Base-by-base conservation (phyloP, 495 filamentous ascomycete species). In the Lepraria neglecta region DNA sequence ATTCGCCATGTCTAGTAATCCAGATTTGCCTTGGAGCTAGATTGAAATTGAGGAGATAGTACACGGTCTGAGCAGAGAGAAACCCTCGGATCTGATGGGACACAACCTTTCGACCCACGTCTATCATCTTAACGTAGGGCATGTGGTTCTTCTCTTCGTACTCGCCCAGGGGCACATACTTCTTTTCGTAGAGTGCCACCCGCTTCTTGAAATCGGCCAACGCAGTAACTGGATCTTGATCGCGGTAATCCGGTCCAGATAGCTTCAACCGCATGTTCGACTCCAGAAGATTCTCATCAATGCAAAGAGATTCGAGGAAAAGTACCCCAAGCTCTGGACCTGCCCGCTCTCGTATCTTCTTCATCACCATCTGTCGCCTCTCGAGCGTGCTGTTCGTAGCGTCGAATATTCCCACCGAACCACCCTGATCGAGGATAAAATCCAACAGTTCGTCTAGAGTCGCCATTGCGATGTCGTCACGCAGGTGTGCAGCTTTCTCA, bases 221-320 rank as follows among this genome's bases (percentile, higher is more conserved):
- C 0, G 94, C 89, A 62, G 82, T 82, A 42, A 82, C 73, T 1
- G 94, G 92, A 71, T 98, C 94, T 69, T 95, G 91, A 64, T 87
- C 89, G 67, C 87, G 90, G 77, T 98, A 98, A 71, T 98, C 94
- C 3, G 94, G 94, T 3, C 94, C 94, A 51, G 87, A 91, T n/a
- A 98, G 84, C 75, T 98, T 98, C 60, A 98, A 74, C 21, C 91
- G 89, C 92, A 97, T 98, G 67, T 98, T 98, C 15, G 91, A 88
- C 71, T 97, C 94, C 43, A 98, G 79, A 43, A 98, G 78, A 68
- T 82, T 80, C 54, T 84, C 75, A 66, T 98, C 91, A 61, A 91
- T 79, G 73, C 94, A 98, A 58, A 92, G 85, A 66, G 89, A 95
- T 73, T 98, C 94, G 6, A 97, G 85, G 74, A 96, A 97, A 21